Evolutionary conservation across 2,329 filamentous ascomycete genomes (phyloP), one percentile per base, ranked within the genome.

Genomic region (Colletotrichum magnum): DNA sequence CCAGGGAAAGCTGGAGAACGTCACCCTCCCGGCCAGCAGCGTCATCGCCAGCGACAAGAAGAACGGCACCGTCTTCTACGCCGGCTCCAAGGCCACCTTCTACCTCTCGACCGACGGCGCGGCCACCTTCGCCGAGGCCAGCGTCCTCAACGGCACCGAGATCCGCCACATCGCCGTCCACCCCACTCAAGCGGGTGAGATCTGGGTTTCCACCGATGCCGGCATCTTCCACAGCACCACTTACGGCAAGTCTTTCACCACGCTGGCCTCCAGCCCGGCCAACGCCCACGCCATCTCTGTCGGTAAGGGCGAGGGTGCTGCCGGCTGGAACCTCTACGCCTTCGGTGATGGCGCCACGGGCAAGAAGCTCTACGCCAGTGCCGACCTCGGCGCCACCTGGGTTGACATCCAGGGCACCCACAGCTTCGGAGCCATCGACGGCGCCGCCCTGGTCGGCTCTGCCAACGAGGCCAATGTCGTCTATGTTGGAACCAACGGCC

Each of bases 101-200:
- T 89, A 88, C 72, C 81, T 86, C 15, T 89, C 87, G 15, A 83
- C 79, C 9, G 77, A 89, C 73, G 78, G 77, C 0, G 87, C 82
- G 0, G 72, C 78, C 0, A 84, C 83, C 7, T 89, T 89, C 71
- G 72, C 79, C 4, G 74, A 79, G 10, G 26, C 79, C 0, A 72
- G 79, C 0, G 75, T 87, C 0, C 78, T 76, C 3, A 78, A 79
- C n/a, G 82, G 80, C 3, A 81, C 77, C 2, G 75, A 79, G 18
- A 79, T 92, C 65, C 89, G 89, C 47, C 83, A 85, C 41, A 83
- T 92, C 10, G 87, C 86, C 16, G 83, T 82, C 1, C 84, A 90
- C 70, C 89, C 89, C 0, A 83, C 84, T 6, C 81, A 82, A 7
- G 87, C 88, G 0, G 90, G 91, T 13, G 87, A 90, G 56, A 83